These are phyloP conservation scores for Talaromyces sp. DNA, from an alignment of 2,329 filamentous ascomycete genomes.

Conservation along the genomic window DNA sequence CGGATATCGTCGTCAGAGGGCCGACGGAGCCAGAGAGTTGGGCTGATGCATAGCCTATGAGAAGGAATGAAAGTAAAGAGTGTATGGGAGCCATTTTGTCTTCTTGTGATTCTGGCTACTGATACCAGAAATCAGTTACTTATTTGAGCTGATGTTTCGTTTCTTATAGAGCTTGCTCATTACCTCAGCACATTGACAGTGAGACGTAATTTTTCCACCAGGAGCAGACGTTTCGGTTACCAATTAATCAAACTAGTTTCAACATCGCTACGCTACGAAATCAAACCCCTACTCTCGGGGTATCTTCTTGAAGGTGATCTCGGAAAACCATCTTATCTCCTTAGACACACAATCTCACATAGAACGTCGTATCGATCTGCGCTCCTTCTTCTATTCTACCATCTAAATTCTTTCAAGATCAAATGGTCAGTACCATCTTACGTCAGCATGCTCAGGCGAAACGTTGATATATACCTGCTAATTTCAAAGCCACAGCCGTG, in stretches of 20 bases:
- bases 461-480: background rate
- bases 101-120: background rate
- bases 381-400: background rate
- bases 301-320: background rate
- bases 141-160: background rate
- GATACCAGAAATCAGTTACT: background rate
- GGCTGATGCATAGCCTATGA: conserved; percentile 23
- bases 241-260: background rate
- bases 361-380: background rate
- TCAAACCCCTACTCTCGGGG: background rate
- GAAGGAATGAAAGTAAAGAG: background rate
- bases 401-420: background rate
- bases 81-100: background rate
- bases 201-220: background rate
- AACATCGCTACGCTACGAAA: too few species aligned
- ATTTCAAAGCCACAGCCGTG: background rate
- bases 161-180: background rate
- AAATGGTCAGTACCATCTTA: background rate
- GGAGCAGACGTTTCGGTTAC: background rate
- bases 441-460: background rate
- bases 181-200: background rate
- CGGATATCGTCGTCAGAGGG: conserved; percentile 40
- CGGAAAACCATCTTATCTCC: background rate
- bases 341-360: background rate
- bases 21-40: conserved; percentile 45